Evolutionary conservation across 176 grass and related monocot species (phyloP), one percentile per base, ranked within the genome.

Genomic region (Triticum aestivum): DNA sequence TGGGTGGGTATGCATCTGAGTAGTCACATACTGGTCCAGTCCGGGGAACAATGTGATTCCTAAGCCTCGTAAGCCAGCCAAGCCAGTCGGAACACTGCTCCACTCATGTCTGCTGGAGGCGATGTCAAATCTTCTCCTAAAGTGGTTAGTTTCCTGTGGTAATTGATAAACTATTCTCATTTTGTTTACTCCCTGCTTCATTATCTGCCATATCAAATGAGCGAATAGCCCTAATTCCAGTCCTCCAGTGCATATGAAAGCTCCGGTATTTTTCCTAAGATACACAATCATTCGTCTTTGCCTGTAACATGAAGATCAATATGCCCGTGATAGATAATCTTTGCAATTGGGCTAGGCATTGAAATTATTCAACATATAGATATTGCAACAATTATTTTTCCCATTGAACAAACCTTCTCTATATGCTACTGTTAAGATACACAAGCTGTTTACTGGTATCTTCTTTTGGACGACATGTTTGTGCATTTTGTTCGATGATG

Each of bases 21-120:
- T 92, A 85, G 42, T 91, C 91, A 29, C 49, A 81, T 27, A 90
- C 79, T 64, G 90, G 83, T 33, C 86, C 90, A 35, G 82, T 70
- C 11, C 73, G 69, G 75, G 85, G 51, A 92, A 61, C 69, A 86
- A 69, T 67, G 65, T 72, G 33, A 74, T 68, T 79, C 80, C 80
- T 5, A 94, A 85, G 56, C 33, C 52, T 65, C 86, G 71, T 49
- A 30, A 38, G 65, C 37, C 70, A 34, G 77, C 90, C 12, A 61
- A 58, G 5, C 77, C 65, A 68, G 44, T 69, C n/a, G 45, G 74
- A 92, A 9, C 66, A 29, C 79, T 59, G 90, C 59, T 89, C 41
- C 9, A 10, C 65, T 15, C 80, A 87, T 34, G 88, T 87, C 68
- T 38, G 52, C 75, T 65, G 69, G 33, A 79, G 80, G 75, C 41